A percentile compares a stretch with the other conserved stretches of the same genome.
Conservation (phyloP, 495 filamentous ascomycete species). For the Neurospora tetrasperma region DNA sequence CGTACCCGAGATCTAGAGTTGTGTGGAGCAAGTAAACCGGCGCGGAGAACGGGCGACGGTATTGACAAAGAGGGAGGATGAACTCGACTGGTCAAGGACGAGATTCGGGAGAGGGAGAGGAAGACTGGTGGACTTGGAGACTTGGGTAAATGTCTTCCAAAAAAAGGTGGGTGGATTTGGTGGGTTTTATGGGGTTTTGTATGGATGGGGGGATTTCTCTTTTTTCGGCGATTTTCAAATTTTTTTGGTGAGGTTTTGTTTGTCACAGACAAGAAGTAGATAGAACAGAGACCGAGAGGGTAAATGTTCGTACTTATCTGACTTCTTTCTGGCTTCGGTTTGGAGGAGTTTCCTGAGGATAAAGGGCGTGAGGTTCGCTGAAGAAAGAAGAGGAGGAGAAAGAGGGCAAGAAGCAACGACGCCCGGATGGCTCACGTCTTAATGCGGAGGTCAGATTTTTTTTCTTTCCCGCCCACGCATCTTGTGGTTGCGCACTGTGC, state of each 20-base stretch:
- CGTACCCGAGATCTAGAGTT: constrained; percentile 12
- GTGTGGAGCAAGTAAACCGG: constrained; percentile 6
- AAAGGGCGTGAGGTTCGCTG: constrained; percentile 21
- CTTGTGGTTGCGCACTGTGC: neutral
- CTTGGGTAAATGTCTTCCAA: constrained; percentile 12
- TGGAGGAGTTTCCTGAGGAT: constrained; percentile 18
- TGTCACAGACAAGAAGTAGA: constrained; percentile 24
- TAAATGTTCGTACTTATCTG: constrained; percentile 22
- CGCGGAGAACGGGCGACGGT: constrained; percentile 20
- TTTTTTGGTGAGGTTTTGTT: constrained; percentile 38
- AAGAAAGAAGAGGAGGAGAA: constrained; percentile 16
- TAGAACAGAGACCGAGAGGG: constrained; percentile 21
- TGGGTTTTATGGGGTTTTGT: constrained; percentile 23
- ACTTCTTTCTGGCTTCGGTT: constrained; percentile 23
- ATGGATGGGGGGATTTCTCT: neutral
- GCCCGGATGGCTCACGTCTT: constrained; percentile 9
- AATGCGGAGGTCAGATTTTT: constrained; percentile 24
- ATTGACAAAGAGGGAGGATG: constrained; percentile 17
- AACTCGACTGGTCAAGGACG: constrained; percentile 9
- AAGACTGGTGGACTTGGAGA: constrained; percentile 10
- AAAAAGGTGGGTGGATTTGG: constrained; percentile 11
- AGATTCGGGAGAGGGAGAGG: constrained; percentile 14
- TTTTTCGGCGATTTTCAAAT: constrained; percentile 33
- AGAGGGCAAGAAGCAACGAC: constrained; percentile 10
- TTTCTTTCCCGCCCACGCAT: constrained; percentile 8